A percentile compares a stretch with the other conserved stretches of the same genome.
Evolutionary conservation across 495 filamentous ascomycete genomes (phyloP).

Genomic region (Polyplosphaeria fusca): DNA sequence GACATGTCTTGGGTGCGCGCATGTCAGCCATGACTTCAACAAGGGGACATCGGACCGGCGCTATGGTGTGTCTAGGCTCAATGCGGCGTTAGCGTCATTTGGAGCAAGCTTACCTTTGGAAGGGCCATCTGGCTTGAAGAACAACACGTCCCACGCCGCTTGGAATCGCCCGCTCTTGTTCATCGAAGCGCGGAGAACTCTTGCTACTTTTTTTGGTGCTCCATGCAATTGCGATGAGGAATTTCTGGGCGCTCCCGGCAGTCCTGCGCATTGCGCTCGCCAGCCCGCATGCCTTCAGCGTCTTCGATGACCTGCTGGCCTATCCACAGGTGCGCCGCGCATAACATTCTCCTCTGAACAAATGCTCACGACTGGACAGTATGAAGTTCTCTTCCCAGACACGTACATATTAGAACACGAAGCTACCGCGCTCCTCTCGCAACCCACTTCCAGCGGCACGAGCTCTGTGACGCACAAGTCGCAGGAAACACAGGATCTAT

Average conservation of each 20-base stretch:
- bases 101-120: neutral
- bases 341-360: neutral
- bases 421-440: constrained; percentile 50
- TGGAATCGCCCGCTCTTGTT: neutral
- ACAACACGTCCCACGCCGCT: constrained; percentile 3
- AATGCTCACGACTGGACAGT: constrained; percentile 51
- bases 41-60: too few species aligned
- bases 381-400: constrained; percentile 75
- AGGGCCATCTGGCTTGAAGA: constrained; percentile 22
- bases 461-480: constrained; percentile 27
- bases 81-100: too few species aligned
- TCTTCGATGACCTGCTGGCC: constrained; percentile 87
- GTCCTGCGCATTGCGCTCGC: constrained; percentile 48
- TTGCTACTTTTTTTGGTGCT: too few species aligned
- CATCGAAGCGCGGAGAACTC: too few species aligned
- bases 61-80: too few species aligned
- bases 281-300: constrained; percentile 63
- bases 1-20: too few species aligned
- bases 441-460: constrained; percentile 15
- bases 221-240: constrained; percentile 36
- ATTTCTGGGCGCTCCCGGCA: constrained; percentile 43
- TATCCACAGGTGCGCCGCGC: constrained; percentile 71
- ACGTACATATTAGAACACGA: constrained; percentile 68
- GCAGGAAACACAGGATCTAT: constrained; percentile 31
- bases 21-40: too few species aligned